A percentile compares a stretch with the other conserved stretches of the same genome.
Conservation (phyloP, 768 basidiomycete genomes). For the Nidula microcarpa region DNA sequence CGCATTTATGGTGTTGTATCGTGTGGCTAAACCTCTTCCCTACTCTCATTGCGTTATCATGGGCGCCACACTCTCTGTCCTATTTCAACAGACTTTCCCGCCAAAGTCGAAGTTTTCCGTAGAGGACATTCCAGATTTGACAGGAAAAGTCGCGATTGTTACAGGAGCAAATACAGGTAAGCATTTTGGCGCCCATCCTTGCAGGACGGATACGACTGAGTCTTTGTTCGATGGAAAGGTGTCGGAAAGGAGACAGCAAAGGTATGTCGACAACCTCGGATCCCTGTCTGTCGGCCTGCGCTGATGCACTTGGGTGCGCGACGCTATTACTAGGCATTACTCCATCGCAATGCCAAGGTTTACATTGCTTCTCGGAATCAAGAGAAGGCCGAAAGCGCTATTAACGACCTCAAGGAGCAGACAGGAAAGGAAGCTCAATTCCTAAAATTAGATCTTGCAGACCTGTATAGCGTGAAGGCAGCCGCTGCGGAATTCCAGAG, state of each 20-base stretch:
- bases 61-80: too few relatives aligned
- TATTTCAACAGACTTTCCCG: conserved; percentile 27
- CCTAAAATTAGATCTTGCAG: conserved; percentile 38
- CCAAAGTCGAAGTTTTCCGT: conserved; percentile 38
- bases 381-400: conserved; percentile 44
- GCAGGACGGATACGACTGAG: background rate
- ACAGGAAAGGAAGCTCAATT: conserved; percentile 44
- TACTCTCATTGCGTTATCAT: too few relatives aligned
- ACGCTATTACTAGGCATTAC: conserved; percentile 32
- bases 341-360: conserved; percentile 60
- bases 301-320: background rate
- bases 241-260: conserved; percentile 61
- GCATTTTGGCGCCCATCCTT: background rate
- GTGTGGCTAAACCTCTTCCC: too few relatives aligned
- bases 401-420: conserved; percentile 44
- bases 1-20: too few relatives aligned
- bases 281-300: background rate
- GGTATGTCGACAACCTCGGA: conserved; percentile 19
- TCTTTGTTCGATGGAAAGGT: conserved; percentile 18
- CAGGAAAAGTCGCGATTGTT: conserved; percentile 37
- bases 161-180: conserved; percentile 34
- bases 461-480: conserved; percentile 33
- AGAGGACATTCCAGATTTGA: conserved; percentile 50
- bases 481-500: conserved; percentile 37
- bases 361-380: conserved; percentile 50